phyloP scores from a whole-genome alignment of 495 filamentous ascomycete species.

The Penicillium parvum region DNA sequence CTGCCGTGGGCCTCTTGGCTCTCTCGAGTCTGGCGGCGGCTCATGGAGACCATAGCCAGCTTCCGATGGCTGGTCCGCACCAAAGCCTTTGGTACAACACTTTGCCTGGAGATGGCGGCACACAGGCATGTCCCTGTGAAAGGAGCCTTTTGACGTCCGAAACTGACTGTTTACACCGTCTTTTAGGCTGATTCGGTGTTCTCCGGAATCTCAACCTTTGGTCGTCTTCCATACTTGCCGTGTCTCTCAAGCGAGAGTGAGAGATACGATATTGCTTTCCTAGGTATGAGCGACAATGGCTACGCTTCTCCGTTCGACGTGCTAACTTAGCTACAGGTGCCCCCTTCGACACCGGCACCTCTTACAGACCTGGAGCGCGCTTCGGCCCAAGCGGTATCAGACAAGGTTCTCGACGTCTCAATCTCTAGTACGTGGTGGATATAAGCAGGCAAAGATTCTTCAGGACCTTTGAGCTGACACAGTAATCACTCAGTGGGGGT shows the following conservation, averaged over 20 bases:
- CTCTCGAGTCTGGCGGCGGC: slow-evolving; percentile 41
- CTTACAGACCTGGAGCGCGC: slow-evolving; percentile 75
- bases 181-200: slow-evolving; percentile 66
- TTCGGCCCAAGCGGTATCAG: slow-evolving; percentile 81
- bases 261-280: slow-evolving; percentile 77
- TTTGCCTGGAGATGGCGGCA: slow-evolving; percentile 63
- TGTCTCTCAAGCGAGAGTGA: slow-evolving; percentile 67
- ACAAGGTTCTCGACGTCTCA: slow-evolving; percentile 69
- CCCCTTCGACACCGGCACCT: slow-evolving; percentile 65
- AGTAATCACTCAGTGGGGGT: slow-evolving; percentile 39
- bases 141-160: background rate
- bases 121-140: slow-evolving; percentile 54
- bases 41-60: slow-evolving; percentile 51
- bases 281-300: slow-evolving; percentile 43
- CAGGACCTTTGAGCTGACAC: too few relatives aligned
- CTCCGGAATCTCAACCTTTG: slow-evolving; percentile 72
- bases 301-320: background rate
- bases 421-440: slow-evolving; percentile 66
- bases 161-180: background rate
- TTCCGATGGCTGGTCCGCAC: slow-evolving; percentile 53
- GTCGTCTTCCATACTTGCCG: slow-evolving; percentile 70
- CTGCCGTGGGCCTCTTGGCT: slow-evolving; percentile 15
- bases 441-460: too few relatives aligned
- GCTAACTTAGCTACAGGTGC: slow-evolving; percentile 37
- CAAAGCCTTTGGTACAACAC: slow-evolving; percentile 60